phyloP scores from a whole-genome alignment of 2,329 filamentous ascomycete genomes.

The Fonsecaea pugnacius region DNA sequence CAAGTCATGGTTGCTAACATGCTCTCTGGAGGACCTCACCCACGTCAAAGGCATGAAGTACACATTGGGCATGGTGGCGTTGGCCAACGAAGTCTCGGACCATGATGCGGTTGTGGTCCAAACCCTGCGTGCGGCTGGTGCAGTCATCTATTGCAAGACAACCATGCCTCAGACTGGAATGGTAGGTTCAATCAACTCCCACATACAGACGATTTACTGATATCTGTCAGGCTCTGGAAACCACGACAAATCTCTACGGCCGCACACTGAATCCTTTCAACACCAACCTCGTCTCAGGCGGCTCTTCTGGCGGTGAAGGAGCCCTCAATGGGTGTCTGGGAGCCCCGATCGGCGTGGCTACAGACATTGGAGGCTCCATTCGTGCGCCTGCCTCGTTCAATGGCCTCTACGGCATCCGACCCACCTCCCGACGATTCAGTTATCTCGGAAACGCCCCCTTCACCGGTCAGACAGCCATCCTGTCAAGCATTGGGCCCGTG shows the following conservation, averaged over 20 bases:
- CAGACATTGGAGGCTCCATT: slow-evolving; percentile 60
- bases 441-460: slow-evolving; percentile 18
- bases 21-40: slow-evolving; percentile 16
- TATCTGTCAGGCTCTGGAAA: slow-evolving; percentile 45
- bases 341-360: slow-evolving; percentile 57
- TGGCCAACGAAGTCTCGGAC: slow-evolving; percentile 38
- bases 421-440: slow-evolving; percentile 41
- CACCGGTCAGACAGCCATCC: slow-evolving; percentile 41
- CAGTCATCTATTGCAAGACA: slow-evolving; percentile 58
- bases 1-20: slow-evolving; percentile 4
- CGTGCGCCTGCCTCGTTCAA: slow-evolving; percentile 58
- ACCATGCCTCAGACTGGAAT: slow-evolving; percentile 57
- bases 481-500: slow-evolving; percentile 45
- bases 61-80: slow-evolving; percentile 52
- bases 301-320: slow-evolving; percentile 59
- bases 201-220: not conserved
- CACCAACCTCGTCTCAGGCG: slow-evolving; percentile 54
- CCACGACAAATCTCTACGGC: slow-evolving; percentile 58
- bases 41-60: slow-evolving; percentile 22
- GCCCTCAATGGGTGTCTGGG: slow-evolving; percentile 56
- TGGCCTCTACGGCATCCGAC: slow-evolving; percentile 52
- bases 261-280: slow-evolving; percentile 57
- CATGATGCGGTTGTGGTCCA: slow-evolving; percentile 38
- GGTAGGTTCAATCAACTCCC: slow-evolving; percentile 26
- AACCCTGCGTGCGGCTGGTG: slow-evolving; percentile 45